Evolutionary conservation across 345 rosid genomes (phyloP).

Genomic region (Eutrema japonicum): DNA sequence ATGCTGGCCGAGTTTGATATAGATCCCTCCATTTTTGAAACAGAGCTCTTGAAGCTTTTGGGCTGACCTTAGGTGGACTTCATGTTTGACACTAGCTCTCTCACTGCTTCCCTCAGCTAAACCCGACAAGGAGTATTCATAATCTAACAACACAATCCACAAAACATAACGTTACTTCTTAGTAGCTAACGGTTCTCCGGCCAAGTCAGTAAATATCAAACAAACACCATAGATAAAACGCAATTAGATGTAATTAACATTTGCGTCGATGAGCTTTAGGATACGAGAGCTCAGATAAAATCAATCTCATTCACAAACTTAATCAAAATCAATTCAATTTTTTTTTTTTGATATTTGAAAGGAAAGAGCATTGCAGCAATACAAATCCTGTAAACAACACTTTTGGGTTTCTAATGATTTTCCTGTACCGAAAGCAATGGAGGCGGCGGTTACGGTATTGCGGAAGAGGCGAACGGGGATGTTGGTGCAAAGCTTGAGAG

Average conservation of each 20-base stretch:
- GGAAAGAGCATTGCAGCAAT: slow-evolving; percentile 1
- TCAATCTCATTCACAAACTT: slow-evolving; percentile 12
- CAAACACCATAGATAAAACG: slow-evolving; percentile 8
- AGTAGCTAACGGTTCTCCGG: not conserved
- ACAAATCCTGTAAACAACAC: not conserved
- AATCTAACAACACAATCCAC: slow-evolving; percentile 55
- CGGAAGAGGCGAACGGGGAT: slow-evolving; percentile 77
- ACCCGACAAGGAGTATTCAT: slow-evolving; percentile 81
- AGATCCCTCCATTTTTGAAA: slow-evolving; percentile 91
- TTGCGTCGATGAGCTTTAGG: not conserved
- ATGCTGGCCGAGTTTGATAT: slow-evolving; percentile 96
- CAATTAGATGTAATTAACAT: not conserved
- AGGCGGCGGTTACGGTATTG: slow-evolving; percentile 73
- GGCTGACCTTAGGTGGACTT: slow-evolving; percentile 94
- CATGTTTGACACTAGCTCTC: slow-evolving; percentile 68
- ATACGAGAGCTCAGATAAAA: not conserved
- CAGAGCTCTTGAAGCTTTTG: slow-evolving; percentile 87
- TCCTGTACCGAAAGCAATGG: slow-evolving; percentile 79
- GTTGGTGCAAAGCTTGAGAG: slow-evolving; percentile 78
- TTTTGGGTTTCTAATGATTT: too few relatives aligned
- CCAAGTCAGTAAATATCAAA: not conserved
- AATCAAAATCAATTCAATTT: not conserved
- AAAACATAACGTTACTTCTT: slow-evolving; percentile 13
- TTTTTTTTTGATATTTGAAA: not conserved
- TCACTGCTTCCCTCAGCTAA: slow-evolving; percentile 82